Evolutionary conservation across 129 eudicot species (phyloP).

Genomic region (Deinandra increscens): DNA sequence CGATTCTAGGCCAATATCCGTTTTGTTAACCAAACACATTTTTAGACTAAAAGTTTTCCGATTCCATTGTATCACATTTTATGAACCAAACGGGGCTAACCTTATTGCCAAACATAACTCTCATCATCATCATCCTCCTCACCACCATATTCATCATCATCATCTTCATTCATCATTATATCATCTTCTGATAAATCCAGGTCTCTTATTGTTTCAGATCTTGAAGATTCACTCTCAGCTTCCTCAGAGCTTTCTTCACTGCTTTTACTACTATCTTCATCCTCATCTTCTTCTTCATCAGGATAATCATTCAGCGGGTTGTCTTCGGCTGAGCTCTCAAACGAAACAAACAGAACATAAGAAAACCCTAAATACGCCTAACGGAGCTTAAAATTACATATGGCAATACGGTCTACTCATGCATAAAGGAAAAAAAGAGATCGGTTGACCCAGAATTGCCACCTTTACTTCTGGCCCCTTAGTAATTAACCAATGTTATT

Average conservation of each 20-base stretch:
- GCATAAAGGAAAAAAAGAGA: neutral
- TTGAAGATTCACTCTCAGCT: conserved; percentile 30
- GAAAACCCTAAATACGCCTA: neutral
- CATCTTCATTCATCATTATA: conserved; percentile 17
- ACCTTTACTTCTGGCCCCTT: neutral
- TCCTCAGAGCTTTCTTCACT: conserved; percentile 49
- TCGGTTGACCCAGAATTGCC: neutral
- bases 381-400: neutral
- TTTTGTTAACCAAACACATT: too few species aligned
- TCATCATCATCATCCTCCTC: conserved; percentile 18
- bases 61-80: too few species aligned
- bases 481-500: too few species aligned
- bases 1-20: too few species aligned
- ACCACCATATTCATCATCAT: conserved; percentile 5
- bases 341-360: conserved; percentile 11
- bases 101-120: neutral
- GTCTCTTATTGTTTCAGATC: conserved; percentile 19
- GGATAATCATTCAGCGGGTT: conserved; percentile 87
- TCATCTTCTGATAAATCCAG: conserved; percentile 27
- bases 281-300: conserved; percentile 74
- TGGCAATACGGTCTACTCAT: neutral
- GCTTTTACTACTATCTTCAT: conserved; percentile 39
- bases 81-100: neutral
- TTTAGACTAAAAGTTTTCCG: too few species aligned
- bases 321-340: conserved; percentile 60